phyloP scores from a whole-genome alignment of 2,329 filamentous ascomycete genomes.

The Alternaria sp. region DNA sequence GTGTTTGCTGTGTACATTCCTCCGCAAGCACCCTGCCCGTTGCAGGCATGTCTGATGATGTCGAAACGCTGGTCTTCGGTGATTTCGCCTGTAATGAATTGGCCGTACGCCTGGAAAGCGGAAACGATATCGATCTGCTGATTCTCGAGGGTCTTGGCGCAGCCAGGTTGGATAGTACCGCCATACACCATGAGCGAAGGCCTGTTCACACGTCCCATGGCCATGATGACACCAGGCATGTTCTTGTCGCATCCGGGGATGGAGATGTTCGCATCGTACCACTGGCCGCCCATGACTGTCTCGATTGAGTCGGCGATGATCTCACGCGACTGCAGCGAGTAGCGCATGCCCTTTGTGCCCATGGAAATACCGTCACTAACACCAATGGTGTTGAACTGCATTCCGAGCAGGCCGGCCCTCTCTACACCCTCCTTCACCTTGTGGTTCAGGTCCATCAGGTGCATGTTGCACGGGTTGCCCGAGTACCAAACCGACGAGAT shows the following conservation, averaged over 20 bases:
- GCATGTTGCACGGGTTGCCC: conserved; percentile 99
- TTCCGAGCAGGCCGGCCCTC: conserved; percentile 82
- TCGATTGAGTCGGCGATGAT: conserved; percentile 98
- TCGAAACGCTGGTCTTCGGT: conserved; percentile 91
- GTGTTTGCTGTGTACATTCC: conserved; percentile 73
- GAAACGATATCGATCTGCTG: conserved; percentile 90
- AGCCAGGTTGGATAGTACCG: conserved; percentile 91
- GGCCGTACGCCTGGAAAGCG: conserved; percentile 96
- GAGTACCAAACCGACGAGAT: conserved; percentile 99
- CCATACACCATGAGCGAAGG: conserved; percentile 98
- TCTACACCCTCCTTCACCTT: conserved; percentile 76
- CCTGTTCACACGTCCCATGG: conserved; percentile 93
- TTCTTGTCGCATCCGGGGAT: conserved; percentile 99
- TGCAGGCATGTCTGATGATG: conserved; percentile 91
- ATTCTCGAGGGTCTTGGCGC: conserved; percentile 73
- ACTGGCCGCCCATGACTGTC: conserved; percentile 98
- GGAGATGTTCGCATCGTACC: conserved; percentile 97
- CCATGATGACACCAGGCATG: conserved; percentile 75
- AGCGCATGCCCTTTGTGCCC: conserved; percentile 97
- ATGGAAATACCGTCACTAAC: conserved; percentile 98
- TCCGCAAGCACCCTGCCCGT: conserved; percentile 82
- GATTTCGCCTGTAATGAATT: conserved; percentile 92
- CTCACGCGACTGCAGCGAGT: conserved; percentile 91
- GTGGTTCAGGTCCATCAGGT: conserved; percentile 87
- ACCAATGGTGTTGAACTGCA: conserved; percentile 99